A percentile compares a stretch with the other conserved stretches of the same genome.
phyloP scores from a whole-genome alignment of 345 rosid genomes.

The Abelmoschus esculentus region DNA sequence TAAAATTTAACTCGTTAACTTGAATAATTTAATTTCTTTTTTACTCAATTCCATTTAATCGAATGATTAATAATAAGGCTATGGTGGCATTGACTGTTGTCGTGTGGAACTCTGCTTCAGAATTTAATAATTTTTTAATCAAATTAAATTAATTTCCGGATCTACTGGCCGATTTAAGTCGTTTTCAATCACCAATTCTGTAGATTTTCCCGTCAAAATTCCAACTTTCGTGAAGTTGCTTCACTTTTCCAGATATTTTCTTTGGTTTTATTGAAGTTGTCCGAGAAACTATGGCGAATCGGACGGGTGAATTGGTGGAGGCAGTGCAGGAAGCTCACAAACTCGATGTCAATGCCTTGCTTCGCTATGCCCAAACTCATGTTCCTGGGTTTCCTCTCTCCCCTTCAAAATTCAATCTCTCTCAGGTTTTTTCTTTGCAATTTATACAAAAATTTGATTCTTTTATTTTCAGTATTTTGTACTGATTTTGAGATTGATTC shows the following conservation, averaged over 20 bases:
- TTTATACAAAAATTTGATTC: background rate
- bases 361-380: slow-evolving; percentile 45
- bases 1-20: too few species aligned
- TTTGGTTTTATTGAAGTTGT: background rate
- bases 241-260: background rate
- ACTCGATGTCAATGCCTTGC: slow-evolving; percentile 56
- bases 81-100: background rate
- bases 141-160: background rate
- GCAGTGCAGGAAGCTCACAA: slow-evolving; percentile 41
- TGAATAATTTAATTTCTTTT: too few species aligned
- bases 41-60: too few species aligned
- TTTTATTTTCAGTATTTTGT: background rate
- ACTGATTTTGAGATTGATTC: slow-evolving; percentile 1
- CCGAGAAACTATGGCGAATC: slow-evolving; percentile 39
- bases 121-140: background rate
- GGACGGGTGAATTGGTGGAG: slow-evolving; percentile 50
- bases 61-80: too few species aligned
- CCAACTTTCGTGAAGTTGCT: background rate
- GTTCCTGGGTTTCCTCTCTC: slow-evolving; percentile 62
- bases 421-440: slow-evolving; percentile 36
- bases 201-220: background rate
- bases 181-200: background rate
- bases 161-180: background rate
- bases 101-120: background rate
- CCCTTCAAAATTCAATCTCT: slow-evolving; percentile 50